Percentiles rank a stretch among this genome's conserved stretches.
Conservation (phyloP, 495 filamentous ascomycete species). For the Cenococcum geophilum region DNA sequence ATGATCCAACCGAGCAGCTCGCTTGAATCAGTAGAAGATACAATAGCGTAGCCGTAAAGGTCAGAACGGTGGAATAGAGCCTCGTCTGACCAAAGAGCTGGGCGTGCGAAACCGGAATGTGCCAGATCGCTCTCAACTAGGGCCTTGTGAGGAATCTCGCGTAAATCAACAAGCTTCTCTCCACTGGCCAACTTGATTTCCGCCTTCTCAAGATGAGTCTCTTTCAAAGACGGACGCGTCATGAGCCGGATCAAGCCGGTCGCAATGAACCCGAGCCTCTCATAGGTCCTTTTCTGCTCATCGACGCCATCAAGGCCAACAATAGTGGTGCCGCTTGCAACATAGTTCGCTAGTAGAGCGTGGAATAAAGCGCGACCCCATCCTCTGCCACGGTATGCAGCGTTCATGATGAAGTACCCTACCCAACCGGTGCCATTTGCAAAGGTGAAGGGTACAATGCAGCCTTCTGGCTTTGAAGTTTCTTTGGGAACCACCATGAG, state of each 20-base stretch:
- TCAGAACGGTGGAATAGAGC: slow-evolving; percentile 22
- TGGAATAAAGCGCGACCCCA: slow-evolving; percentile 13
- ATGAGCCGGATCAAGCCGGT: slow-evolving; percentile 14
- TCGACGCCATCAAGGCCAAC: slow-evolving; percentile 28
- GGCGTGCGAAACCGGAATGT: slow-evolving; percentile 20
- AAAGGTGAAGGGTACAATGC: slow-evolving; percentile 22
- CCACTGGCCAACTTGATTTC: not conserved
- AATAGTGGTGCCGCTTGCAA: not conserved
- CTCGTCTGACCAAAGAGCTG: slow-evolving; percentile 20
- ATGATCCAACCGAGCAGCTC: slow-evolving; percentile 18
- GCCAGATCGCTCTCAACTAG: slow-evolving; percentile 16
- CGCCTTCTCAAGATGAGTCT: slow-evolving; percentile 6
- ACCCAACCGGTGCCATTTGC: slow-evolving; percentile 27
- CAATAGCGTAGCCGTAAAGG: slow-evolving; percentile 17
- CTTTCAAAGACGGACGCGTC: slow-evolving; percentile 12
- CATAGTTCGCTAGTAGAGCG: slow-evolving; percentile 3
- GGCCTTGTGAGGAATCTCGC: not conserved
- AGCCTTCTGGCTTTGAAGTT: slow-evolving; percentile 23
- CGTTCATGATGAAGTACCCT: slow-evolving; percentile 27
- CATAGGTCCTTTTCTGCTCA: slow-evolving; percentile 21
- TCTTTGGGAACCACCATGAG: slow-evolving; percentile 13
- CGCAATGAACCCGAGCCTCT: slow-evolving; percentile 20
- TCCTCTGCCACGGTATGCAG: slow-evolving; percentile 12
- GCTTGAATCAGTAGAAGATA: not conserved
- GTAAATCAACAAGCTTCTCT: slow-evolving; percentile 14